Conservation (phyloP, 805 yeast genomes). For the Yarrowia bubula region DNA sequence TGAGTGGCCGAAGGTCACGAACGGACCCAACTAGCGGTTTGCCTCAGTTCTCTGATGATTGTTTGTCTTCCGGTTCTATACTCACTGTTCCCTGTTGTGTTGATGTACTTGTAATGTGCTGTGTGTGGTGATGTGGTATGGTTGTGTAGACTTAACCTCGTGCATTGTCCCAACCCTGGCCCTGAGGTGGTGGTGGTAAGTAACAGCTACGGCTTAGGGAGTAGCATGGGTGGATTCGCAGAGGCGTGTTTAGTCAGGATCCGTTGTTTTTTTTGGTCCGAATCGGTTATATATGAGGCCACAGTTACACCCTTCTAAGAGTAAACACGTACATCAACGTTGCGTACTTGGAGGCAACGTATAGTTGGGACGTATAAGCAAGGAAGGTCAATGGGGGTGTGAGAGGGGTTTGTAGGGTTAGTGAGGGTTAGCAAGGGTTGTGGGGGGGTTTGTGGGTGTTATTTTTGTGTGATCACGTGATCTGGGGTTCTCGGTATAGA, state of each 20-base stretch:
- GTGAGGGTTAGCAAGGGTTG: too few relatives aligned
- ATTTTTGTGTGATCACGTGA: too few relatives aligned
- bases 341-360: too few relatives aligned
- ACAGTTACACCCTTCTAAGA: background rate
- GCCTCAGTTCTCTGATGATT: too few relatives aligned
- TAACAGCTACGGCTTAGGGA: background rate
- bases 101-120: background rate
- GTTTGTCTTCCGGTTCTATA: too few relatives aligned
- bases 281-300: too few relatives aligned
- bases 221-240: background rate
- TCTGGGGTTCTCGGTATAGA: too few relatives aligned
- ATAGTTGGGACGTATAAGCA: too few relatives aligned
- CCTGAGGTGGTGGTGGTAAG: background rate
- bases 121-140: slow-evolving; percentile 13
- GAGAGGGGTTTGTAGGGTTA: too few relatives aligned
- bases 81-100: slow-evolving; percentile 19
- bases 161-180: slow-evolving; percentile 24
- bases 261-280: background rate
- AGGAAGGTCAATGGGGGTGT: background rate
- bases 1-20: background rate
- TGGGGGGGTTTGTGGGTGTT: too few relatives aligned
- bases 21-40: too few relatives aligned
- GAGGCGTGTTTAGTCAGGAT: too few relatives aligned
- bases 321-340: slow-evolving; percentile 21
- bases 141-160: background rate